phyloP scores from a whole-genome alignment of 495 filamentous ascomycete species.

The Aspergillus indologenus region DNA sequence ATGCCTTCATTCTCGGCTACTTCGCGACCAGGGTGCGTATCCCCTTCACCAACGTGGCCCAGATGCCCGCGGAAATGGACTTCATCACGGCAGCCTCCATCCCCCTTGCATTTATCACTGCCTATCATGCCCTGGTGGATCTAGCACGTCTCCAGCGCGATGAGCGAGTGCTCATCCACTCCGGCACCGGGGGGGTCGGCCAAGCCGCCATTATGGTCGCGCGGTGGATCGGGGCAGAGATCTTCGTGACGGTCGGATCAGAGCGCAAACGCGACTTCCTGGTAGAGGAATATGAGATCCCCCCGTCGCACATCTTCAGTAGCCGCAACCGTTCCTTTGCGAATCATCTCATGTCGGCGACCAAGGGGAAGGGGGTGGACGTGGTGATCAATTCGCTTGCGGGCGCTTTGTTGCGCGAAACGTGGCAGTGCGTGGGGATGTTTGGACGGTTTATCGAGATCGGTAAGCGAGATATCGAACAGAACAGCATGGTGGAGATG shows the following conservation, averaged over 20 bases:
- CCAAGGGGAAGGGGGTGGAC: slow-evolving; percentile 51
- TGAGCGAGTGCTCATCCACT: slow-evolving; percentile 58
- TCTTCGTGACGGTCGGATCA: slow-evolving; percentile 56
- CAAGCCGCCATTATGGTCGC: slow-evolving; percentile 59
- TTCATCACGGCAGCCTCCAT: slow-evolving; percentile 14
- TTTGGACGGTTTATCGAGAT: neutral
- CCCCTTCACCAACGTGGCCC: neutral
- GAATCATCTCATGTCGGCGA: slow-evolving; percentile 33
- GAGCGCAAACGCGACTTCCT: slow-evolving; percentile 52
- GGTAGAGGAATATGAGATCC: slow-evolving; percentile 45
- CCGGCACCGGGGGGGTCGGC: slow-evolving; percentile 55
- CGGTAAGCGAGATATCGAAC: slow-evolving; percentile 20
- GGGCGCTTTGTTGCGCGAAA: slow-evolving; percentile 9
- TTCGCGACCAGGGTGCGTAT: neutral
- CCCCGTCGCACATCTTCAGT: slow-evolving; percentile 54
- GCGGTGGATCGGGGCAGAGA: slow-evolving; percentile 52
- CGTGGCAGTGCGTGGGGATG: neutral
- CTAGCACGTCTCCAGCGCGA: slow-evolving; percentile 41
- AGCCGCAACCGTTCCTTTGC: slow-evolving; percentile 44
- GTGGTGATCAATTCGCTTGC: slow-evolving; percentile 52
- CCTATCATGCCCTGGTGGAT: slow-evolving; percentile 23
- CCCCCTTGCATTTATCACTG: slow-evolving; percentile 10
- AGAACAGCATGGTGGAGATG: slow-evolving; percentile 49
- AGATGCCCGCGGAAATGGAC: slow-evolving; percentile 12
- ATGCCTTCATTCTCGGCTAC: neutral